These are phyloP conservation scores for Cladosporium sp. DNA, from an alignment of 2,329 filamentous ascomycete genomes.

Conservation along the genomic window DNA sequence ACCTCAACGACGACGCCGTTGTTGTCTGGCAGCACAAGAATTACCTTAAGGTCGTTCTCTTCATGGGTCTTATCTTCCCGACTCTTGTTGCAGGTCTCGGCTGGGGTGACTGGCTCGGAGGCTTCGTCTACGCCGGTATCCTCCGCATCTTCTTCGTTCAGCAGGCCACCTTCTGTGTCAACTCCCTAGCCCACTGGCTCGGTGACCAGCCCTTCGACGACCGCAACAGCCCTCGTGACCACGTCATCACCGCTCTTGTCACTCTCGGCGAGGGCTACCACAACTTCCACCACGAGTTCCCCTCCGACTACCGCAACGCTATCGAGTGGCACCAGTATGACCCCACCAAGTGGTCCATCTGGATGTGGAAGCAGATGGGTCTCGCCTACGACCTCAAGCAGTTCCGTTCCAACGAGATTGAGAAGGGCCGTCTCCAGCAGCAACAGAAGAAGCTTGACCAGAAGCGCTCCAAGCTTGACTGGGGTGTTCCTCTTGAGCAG, in stretches of 20 bases:
- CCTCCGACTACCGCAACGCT: slow-evolving; percentile 88
- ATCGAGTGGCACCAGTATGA: slow-evolving; percentile 92
- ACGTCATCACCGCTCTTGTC: slow-evolving; percentile 80
- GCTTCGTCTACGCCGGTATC: slow-evolving; percentile 82
- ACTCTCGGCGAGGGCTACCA: slow-evolving; percentile 89
- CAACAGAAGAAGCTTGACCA: slow-evolving; percentile 90
- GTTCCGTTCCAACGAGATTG: slow-evolving; percentile 88
- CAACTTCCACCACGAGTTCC: slow-evolving; percentile 96
- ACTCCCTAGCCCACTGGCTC: slow-evolving; percentile 87
- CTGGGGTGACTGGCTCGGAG: slow-evolving; percentile 80
- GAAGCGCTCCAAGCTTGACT: slow-evolving; percentile 78
- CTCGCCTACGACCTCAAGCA: slow-evolving; percentile 86
- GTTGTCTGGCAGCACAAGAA: slow-evolving; percentile 87
- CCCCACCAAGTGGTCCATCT: slow-evolving; percentile 88
- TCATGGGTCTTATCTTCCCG: slow-evolving; percentile 76
- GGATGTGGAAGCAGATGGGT: slow-evolving; percentile 78
- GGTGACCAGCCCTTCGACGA: slow-evolving; percentile 91
- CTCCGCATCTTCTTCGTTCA: slow-evolving; percentile 87
- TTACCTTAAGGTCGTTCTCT: slow-evolving; percentile 76
- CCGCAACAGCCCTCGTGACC: slow-evolving; percentile 86
- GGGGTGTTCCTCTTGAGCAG: slow-evolving; percentile 82
- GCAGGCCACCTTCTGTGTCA: slow-evolving; percentile 91
- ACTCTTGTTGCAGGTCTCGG: slow-evolving; percentile 68
- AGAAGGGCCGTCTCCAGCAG: slow-evolving; percentile 87
- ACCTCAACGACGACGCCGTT: slow-evolving; percentile 81